Conservation (phyloP, 139 green algal species). For the Chlamydomonas sphaeroides region DNA sequence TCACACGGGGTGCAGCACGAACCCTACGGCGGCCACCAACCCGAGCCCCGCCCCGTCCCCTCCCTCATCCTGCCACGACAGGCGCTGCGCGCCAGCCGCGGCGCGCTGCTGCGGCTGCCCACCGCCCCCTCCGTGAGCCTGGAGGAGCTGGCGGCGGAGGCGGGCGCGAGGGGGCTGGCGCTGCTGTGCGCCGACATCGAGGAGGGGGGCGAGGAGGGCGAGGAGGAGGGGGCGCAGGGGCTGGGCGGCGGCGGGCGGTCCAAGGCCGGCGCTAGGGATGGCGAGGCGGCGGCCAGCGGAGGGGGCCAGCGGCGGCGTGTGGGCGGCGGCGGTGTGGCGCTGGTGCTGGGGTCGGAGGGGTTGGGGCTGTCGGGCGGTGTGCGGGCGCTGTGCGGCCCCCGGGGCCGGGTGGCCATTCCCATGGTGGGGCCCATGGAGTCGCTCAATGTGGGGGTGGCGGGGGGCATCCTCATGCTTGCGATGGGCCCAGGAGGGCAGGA, state of each 20-base stretch:
- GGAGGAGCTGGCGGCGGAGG: conserved; percentile 41
- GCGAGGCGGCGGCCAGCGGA: background rate
- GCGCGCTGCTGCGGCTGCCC: conserved; percentile 51
- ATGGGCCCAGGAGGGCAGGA: conserved; percentile 56
- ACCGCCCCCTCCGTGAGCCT: conserved; percentile 27
- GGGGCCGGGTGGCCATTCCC: no score
- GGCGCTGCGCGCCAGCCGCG: conserved; percentile 52
- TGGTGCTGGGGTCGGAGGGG: conserved; percentile 86
- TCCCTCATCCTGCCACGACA: no score
- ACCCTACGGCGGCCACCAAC: no score
- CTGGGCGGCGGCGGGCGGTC: background rate
- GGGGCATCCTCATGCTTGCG: conserved; percentile 63
- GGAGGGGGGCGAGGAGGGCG: conserved; percentile 34
- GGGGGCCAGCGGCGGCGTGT: background rate
- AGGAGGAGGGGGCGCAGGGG: conserved; percentile 5
- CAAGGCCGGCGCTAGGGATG: background rate
- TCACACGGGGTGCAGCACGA: no score
- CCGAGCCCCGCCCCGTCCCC: no score
- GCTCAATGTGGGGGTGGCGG: conserved; percentile 85
- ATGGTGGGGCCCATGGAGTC: conserved; percentile 86
- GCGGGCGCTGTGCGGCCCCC: conserved; percentile 44
- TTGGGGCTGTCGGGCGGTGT: conserved; percentile 70
- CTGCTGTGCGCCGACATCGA: conserved; percentile 69
- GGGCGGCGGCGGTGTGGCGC: conserved; percentile 43
- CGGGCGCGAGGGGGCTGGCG: conserved; percentile 34